These are phyloP conservation scores for Pythium chondricola DNA, from an alignment of 352 stramenopile genomes.

Conservation along the genomic window DNA sequence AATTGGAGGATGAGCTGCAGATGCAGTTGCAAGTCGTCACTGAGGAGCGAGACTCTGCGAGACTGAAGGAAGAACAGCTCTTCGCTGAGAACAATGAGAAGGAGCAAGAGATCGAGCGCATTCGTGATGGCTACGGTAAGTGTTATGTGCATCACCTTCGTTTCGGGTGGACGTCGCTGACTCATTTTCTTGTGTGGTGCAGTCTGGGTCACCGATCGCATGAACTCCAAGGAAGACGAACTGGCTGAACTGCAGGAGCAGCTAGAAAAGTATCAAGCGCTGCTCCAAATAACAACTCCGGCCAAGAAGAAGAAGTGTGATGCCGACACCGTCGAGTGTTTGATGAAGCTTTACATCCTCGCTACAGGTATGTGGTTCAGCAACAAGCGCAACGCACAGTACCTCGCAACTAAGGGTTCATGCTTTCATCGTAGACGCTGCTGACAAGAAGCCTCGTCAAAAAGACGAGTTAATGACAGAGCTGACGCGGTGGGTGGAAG, in stretches of 20 bases:
- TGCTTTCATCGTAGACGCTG: neutral
- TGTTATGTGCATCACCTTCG: too few species aligned
- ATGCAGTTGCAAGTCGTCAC: conserved; percentile 80
- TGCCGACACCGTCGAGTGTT: conserved; percentile 7
- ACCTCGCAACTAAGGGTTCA: too few species aligned
- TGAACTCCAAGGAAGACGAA: conserved; percentile 87
- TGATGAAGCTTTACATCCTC: conserved; percentile 34
- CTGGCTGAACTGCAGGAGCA: conserved; percentile 80
- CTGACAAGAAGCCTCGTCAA: conserved; percentile 2
- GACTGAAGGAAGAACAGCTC: conserved; percentile 78
- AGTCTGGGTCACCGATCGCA: conserved; percentile 86
- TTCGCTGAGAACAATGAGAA: conserved; percentile 84
- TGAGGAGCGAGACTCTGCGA: conserved; percentile 72
- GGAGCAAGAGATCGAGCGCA: conserved; percentile 83
- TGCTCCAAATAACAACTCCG: conserved; percentile 51
- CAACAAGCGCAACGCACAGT: too few species aligned
- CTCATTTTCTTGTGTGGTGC: conserved; percentile 4
- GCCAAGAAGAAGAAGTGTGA: conserved; percentile 8
- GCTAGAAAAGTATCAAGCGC: conserved; percentile 74
- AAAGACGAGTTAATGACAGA: conserved; percentile 21
- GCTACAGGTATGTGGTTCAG: conserved; percentile 26
- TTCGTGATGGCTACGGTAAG: conserved; percentile 80
- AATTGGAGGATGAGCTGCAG: conserved; percentile 73
- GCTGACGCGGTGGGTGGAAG: conserved; percentile 19
- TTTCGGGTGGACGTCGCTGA: too few species aligned